These are phyloP conservation scores for Maudiozyma pseudohumilis DNA, from an alignment of 805 yeast species.

Conservation along the genomic window DNA sequence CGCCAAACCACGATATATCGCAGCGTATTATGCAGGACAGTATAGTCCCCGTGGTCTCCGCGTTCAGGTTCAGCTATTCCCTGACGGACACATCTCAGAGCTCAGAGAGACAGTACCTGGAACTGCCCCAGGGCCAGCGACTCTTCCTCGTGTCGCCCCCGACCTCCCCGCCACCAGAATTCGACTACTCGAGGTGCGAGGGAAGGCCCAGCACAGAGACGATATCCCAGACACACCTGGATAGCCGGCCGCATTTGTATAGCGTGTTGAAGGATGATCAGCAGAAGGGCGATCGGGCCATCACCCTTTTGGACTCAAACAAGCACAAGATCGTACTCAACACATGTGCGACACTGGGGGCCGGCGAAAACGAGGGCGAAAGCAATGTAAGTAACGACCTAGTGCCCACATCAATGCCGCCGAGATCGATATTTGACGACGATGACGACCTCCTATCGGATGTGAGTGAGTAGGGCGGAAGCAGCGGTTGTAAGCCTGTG, in stretches of 20 bases:
- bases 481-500: neutral
- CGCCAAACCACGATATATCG: slow-evolving; percentile 13
- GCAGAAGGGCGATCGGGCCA: neutral
- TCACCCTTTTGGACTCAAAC: slow-evolving; percentile 12
- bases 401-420: slow-evolving; percentile 31
- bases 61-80: slow-evolving; percentile 11
- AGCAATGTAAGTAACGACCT: slow-evolving; percentile 2
- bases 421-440: slow-evolving; percentile 32
- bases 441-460: slow-evolving; percentile 10
- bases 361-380: neutral
- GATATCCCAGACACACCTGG: neutral
- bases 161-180: slow-evolving; percentile 34
- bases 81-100: slow-evolving; percentile 7
- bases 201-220: slow-evolving; percentile 26
- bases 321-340: slow-evolving; percentile 18
- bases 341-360: slow-evolving; percentile 7
- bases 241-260: slow-evolving; percentile 1
- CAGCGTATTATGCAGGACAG: slow-evolving; percentile 2
- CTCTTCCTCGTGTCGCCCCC: slow-evolving; percentile 36
- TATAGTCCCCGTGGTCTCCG: neutral
- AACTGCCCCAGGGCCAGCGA: slow-evolving; percentile 28
- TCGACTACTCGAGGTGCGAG: slow-evolving; percentile 31
- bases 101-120: slow-evolving; percentile 15
- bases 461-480: neutral
- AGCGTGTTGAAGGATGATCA: neutral